These are phyloP conservation scores for Phytophthora palmivora DNA, from an alignment of 352 stramenopile genomes.

Conservation along the genomic window DNA sequence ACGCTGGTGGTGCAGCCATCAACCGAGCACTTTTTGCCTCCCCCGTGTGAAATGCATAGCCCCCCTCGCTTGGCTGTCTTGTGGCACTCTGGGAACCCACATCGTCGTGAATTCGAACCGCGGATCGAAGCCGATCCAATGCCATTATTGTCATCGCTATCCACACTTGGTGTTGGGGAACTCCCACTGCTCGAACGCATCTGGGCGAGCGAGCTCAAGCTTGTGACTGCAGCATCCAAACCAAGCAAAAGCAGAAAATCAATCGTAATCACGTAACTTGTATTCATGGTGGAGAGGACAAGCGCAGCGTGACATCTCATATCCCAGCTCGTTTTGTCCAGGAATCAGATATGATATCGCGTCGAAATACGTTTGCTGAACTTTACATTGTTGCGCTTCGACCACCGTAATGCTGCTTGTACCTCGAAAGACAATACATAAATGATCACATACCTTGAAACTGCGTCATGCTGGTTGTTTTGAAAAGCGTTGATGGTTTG, in stretches of 20 bases:
- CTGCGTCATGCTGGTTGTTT: too few species aligned
- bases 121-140: constrained; percentile 1
- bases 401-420: constrained; percentile 4
- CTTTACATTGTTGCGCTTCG: constrained; percentile 7
- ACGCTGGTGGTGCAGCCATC: constrained; percentile 60
- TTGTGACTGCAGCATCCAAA: constrained; percentile 20
- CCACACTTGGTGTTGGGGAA: constrained; percentile 2
- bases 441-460: constrained; percentile 5
- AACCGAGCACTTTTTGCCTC: constrained; percentile 60
- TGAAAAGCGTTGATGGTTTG: too few species aligned
- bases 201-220: constrained; percentile 23
- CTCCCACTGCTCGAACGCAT: constrained; percentile 29
- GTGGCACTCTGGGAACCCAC: constrained; percentile 55
- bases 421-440: too few species aligned
- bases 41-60: constrained; percentile 61
- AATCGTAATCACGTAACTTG: constrained; percentile 24
- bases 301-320: constrained; percentile 23
- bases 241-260: constrained; percentile 1
- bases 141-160: constrained; percentile 17
- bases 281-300: constrained; percentile 4
- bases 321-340: constrained; percentile 27
- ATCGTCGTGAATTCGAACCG: constrained; percentile 30
- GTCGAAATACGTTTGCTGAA: constrained; percentile 6
- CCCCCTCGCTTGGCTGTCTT: constrained; percentile 63
- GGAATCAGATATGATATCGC: constrained; percentile 37